phyloP scores from a whole-genome alignment of 441 rosid genomes.

The Mallotus repandus region DNA sequence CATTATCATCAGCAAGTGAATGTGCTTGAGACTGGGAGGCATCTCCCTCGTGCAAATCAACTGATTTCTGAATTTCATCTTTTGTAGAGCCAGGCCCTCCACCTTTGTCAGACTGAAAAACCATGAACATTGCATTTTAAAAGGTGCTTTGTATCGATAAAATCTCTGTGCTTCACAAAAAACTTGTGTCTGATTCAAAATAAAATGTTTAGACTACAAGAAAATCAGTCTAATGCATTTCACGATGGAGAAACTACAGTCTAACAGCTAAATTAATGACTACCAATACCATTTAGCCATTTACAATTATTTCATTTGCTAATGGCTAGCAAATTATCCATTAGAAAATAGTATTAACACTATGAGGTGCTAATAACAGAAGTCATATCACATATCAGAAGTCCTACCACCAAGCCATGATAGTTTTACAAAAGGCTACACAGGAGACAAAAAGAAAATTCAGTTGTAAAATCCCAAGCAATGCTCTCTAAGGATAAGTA shows the following conservation, averaged over 20 bases:
- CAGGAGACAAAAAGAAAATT: conserved; percentile 1
- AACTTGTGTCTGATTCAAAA: neutral
- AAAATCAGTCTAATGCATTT: neutral
- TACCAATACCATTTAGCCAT: no score
- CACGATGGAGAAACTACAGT: neutral
- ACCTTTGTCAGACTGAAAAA: conserved; percentile 30
- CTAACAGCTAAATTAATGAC: neutral
- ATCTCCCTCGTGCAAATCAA: conserved; percentile 19
- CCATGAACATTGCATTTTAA: conserved; percentile 13
- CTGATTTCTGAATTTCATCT: conserved; percentile 27
- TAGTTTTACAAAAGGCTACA: no score
- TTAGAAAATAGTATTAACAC: neutral
- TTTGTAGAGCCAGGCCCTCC: conserved; percentile 20
- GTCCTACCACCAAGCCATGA: no score
- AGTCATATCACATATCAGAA: neutral
- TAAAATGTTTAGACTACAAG: neutral
- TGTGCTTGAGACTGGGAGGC: conserved; percentile 32
- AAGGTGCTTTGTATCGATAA: conserved; percentile 1
- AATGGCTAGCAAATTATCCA: neutral
- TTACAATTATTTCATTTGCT: neutral
- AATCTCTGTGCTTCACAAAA: neutral
- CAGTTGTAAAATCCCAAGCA: neutral
- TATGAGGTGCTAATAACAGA: neutral
- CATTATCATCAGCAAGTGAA: conserved; percentile 25
- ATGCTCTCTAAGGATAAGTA: neutral